These are phyloP conservation scores for Candida germanica DNA, from an alignment of 805 yeast species.

Conservation along the genomic window DNA sequence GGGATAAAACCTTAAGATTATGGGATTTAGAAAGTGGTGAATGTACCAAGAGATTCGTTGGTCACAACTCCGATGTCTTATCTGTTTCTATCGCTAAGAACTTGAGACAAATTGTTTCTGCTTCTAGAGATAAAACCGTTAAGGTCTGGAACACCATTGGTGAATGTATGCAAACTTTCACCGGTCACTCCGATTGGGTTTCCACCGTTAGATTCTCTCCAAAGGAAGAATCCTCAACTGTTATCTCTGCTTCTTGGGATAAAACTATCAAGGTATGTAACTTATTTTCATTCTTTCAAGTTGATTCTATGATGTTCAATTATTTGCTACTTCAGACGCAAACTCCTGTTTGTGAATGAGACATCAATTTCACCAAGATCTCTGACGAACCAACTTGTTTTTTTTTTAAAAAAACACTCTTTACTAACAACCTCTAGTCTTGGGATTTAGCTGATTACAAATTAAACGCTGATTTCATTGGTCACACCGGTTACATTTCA, in stretches of 20 bases:
- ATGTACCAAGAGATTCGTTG: constrained; percentile 91
- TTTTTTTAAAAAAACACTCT: constrained; percentile 7
- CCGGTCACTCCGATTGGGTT: constrained; percentile 99
- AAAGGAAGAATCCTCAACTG: constrained; percentile 58
- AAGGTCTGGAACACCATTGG: constrained; percentile 99
- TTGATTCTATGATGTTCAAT: constrained; percentile 25
- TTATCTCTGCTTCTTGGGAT: constrained; percentile 98
- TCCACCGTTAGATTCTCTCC: constrained; percentile 98
- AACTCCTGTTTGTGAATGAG: constrained; percentile 76
- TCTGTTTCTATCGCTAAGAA: constrained; percentile 94
- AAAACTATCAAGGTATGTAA: constrained; percentile 96
- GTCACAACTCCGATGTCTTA: constrained; percentile 96
- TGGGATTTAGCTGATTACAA: constrained; percentile 88
- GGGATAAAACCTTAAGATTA: constrained; percentile 99
- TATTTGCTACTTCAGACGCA: constrained; percentile 99
- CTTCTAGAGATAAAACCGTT: constrained; percentile 98
- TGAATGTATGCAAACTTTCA: constrained; percentile 90
- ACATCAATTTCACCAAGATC: constrained; percentile 98
- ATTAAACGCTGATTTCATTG: constrained; percentile 93
- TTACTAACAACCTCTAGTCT: constrained; percentile 66
- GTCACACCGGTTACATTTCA: constrained; percentile 99
- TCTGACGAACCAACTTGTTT: constrained; percentile 55
- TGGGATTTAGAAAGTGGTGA: constrained; percentile 97
- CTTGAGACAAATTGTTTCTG: constrained; percentile 97
- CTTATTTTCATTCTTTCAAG: constrained; percentile 1